Evolutionary conservation across 371 early-diverging fungal genomes (phyloP).

Genomic region (Rhizopus microsporus): DNA sequence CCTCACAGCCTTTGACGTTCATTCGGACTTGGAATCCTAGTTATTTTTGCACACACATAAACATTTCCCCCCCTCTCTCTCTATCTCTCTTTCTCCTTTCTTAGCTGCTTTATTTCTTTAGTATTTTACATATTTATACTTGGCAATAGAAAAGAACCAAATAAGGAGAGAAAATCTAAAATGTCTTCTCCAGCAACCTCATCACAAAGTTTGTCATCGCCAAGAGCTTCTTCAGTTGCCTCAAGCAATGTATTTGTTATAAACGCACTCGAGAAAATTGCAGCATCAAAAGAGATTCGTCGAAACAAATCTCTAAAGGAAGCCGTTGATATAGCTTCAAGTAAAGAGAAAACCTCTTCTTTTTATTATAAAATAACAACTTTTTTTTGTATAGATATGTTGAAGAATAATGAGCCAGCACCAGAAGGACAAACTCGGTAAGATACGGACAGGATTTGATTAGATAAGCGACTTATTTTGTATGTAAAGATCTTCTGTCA

Average conservation of each 20-base stretch:
- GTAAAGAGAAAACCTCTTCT: conserved; percentile 22
- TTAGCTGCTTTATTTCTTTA: too few species aligned
- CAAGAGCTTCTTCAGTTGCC: conserved; percentile 30
- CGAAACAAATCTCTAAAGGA: conserved; percentile 58
- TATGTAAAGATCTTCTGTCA: conserved; percentile 42
- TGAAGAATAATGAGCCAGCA: conserved; percentile 42
- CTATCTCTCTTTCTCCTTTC: too few species aligned
- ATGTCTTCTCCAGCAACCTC: conserved; percentile 31
- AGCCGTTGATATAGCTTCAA: conserved; percentile 41
- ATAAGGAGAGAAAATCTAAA: conserved; percentile 7
- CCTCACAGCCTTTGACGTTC: too few species aligned
- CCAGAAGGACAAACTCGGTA: conserved; percentile 48
- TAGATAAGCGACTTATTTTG: background rate
- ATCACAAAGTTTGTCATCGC: conserved; percentile 33
- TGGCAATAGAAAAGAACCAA: conserved; percentile 2
- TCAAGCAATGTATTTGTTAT: conserved; percentile 64
- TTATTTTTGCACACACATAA: too few species aligned
- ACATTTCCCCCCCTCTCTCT: too few species aligned
- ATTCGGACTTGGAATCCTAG: too few species aligned
- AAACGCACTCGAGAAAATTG: conserved; percentile 68
- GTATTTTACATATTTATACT: too few species aligned
- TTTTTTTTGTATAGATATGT: conserved; percentile 24
- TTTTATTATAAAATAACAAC: conserved; percentile 3
- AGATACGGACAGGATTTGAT: background rate
- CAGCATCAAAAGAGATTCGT: conserved; percentile 50